Percentiles rank a stretch among this genome's conserved stretches.
Conservation (phyloP, 352 stramenopile species). For the Phytophthora pistaciae region DNA sequence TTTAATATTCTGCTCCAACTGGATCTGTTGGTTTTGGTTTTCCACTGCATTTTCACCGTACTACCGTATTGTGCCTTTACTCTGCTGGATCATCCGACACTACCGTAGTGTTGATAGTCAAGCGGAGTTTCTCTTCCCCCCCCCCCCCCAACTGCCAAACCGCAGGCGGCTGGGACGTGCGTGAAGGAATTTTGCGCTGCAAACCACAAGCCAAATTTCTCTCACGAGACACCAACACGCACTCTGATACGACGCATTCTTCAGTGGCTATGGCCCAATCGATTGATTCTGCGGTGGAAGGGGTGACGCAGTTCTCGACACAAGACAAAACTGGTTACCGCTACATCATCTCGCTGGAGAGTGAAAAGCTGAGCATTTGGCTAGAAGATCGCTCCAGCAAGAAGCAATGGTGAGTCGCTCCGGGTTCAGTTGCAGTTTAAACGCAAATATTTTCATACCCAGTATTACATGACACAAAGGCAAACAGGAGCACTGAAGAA, state of each 20-base stretch:
- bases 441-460: no score
- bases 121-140: no score
- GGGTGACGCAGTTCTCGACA: neutral
- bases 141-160: no score
- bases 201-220: neutral
- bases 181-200: neutral
- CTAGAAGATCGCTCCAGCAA: neutral
- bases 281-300: neutral
- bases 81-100: no score
- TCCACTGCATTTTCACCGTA: no score
- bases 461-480: no score
- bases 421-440: neutral
- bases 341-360: neutral
- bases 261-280: neutral
- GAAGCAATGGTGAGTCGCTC: neutral
- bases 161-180: neutral
- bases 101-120: no score
- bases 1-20: no score
- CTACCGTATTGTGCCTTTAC: no score
- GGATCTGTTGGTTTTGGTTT: no score
- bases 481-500: neutral
- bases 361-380: neutral
- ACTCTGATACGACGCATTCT: no score
- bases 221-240: neutral
- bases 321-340: neutral